Evolutionary conservation across 345 rosid genomes (phyloP).

Genomic region (Moringa oleifera): DNA sequence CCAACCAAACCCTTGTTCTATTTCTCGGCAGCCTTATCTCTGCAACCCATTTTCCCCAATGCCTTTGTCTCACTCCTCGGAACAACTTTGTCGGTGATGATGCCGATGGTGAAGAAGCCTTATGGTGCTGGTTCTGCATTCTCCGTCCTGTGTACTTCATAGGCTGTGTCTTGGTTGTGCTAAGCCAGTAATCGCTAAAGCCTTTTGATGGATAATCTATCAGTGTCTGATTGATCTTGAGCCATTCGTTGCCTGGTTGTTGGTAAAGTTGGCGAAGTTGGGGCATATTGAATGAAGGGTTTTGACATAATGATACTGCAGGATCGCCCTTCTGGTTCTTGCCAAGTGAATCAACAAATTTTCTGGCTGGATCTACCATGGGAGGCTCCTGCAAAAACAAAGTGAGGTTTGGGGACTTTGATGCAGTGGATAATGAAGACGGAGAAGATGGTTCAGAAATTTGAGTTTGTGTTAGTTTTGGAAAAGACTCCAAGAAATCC

Average conservation of each 20-base stretch:
- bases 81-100: conserved; percentile 55
- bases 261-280: conserved; percentile 20
- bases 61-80: conserved; percentile 94
- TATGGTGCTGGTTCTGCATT: conserved; percentile 26
- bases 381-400: conserved; percentile 53
- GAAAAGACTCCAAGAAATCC: conserved; percentile 42
- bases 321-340: conserved; percentile 16
- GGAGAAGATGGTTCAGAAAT: conserved; percentile 27
- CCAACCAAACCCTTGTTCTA: conserved; percentile 95
- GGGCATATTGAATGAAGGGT: conserved; percentile 14
- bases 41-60: conserved; percentile 99
- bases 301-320: conserved; percentile 18
- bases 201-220: conserved; percentile 31
- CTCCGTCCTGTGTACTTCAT: conserved; percentile 52
- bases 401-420: conserved; percentile 48
- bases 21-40: conserved; percentile 92
- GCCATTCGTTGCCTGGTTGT: conserved; percentile 35
- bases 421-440: conserved; percentile 18
- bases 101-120: conserved; percentile 15
- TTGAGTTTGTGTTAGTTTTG: conserved; percentile 20
- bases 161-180: conserved; percentile 59
- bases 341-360: conserved; percentile 17
- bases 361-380: conserved; percentile 21
- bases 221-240: conserved; percentile 34
- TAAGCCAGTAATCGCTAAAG: conserved; percentile 45